Evolutionary conservation across 176 grass and related monocot genomes (phyloP), one percentile per base, ranked within the genome.

Genomic region (Oryza glaberrima): DNA sequence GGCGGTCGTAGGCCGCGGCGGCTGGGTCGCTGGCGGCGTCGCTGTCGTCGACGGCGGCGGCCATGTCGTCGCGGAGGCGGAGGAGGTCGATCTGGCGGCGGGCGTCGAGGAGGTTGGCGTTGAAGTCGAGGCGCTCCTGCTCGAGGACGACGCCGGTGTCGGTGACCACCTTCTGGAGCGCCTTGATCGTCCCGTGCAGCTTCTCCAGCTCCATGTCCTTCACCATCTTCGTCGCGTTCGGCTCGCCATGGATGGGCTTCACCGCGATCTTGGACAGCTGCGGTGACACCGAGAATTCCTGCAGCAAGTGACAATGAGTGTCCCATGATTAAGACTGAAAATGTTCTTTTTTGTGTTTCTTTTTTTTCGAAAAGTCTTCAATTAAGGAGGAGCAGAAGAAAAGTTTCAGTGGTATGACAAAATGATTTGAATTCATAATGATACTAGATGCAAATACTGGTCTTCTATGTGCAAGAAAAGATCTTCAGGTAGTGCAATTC

Each of bases 61-160:
- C n/a, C 34, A 87, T 90, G 76, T 92, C 94, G 76, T 92, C 96
- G 69, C 90, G 91, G 54, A 88, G 87, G 81, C 83, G 96, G 17
- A 99, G 74, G 23, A 86, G 75, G 83, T 94, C 93, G 4, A 99
- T 94, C 78, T 99, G 94, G 68, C 94, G 94, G 78, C 89, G 87
- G 36, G 94, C 91, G 15, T 94, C 83, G 25, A 81, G 81, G 46
- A 99, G 86, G 60, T 75, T 96, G 71, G 77, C 64, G 78, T 72
- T 87, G 82, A 94, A 96, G 41, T 94, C 96, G 3, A 92, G 71
- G 52, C 91, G 82, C 73, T 99, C 96, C 69, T 94, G 86, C 91
- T 96, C 93, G 0, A 99, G 89, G 20, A 94, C 88, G 7, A 90
- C 87, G 10, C 93, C 91, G 1, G 96, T 94, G 6, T 94, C 88